Evolutionary conservation across 345 rosid species (phyloP).

Genomic region (Citrus inodora): DNA sequence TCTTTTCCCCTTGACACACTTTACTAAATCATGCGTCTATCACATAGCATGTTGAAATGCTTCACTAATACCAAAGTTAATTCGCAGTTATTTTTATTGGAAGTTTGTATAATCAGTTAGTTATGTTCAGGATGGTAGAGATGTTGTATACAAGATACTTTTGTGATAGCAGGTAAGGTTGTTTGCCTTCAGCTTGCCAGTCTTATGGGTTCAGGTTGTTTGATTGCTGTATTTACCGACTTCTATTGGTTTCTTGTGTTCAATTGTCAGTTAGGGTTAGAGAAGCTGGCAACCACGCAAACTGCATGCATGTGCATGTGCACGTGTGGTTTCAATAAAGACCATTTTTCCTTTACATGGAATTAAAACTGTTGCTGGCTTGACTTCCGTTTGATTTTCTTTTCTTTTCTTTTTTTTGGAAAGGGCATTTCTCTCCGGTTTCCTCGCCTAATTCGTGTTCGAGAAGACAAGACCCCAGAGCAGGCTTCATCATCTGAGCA

Average conservation of each 20-base stretch:
- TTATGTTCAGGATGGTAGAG: not conserved
- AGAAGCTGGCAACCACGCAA: not conserved
- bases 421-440: constrained; percentile 89
- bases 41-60: not conserved
- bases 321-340: too few relatives aligned
- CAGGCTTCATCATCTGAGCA: constrained; percentile 78
- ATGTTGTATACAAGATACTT: not conserved
- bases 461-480: constrained; percentile 85
- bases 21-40: not conserved
- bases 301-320: not conserved
- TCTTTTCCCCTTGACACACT: not conserved
- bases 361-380: not conserved
- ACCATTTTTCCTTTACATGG: not conserved
- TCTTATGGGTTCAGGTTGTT: not conserved
- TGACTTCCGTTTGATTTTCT: not conserved
- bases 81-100: not conserved
- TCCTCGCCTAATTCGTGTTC: constrained; percentile 78
- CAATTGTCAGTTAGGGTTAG: not conserved
- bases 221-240: not conserved
- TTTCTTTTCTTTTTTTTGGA: not conserved
- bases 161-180: not conserved
- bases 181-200: not conserved
- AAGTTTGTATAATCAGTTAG: not conserved
- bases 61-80: not conserved
- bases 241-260: not conserved